phyloP scores from a whole-genome alignment of 2,329 filamentous ascomycete genomes.

The Lachnellula suecica region DNA sequence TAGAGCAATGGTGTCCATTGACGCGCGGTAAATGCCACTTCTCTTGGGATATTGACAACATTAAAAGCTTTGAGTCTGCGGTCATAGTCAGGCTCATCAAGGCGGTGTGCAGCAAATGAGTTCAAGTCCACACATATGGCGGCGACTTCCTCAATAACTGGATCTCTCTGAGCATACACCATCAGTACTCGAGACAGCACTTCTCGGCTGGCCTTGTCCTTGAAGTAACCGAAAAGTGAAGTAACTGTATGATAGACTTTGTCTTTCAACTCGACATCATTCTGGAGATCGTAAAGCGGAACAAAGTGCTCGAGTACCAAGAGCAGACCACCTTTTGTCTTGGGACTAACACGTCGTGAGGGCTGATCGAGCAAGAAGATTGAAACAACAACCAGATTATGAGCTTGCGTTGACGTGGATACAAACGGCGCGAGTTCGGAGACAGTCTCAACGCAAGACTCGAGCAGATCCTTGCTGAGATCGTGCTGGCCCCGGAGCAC shows the following conservation, averaged over 20 bases:
- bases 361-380: conserved; percentile 83
- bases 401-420: conserved; percentile 65
- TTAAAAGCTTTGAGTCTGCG: conserved; percentile 76
- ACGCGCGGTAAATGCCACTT: conserved; percentile 57
- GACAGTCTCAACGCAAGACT: conserved; percentile 75
- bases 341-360: conserved; percentile 77
- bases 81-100: conserved; percentile 89
- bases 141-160: conserved; percentile 61
- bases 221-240: conserved; percentile 87
- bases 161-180: conserved; percentile 66
- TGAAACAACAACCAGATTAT: conserved; percentile 76
- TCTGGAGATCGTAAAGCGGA: conserved; percentile 57
- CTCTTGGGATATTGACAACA: conserved; percentile 63
- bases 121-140: conserved; percentile 77
- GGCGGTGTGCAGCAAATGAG: conserved; percentile 66
- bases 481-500: conserved; percentile 59
- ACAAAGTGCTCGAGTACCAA: conserved; percentile 81
- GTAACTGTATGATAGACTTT: conserved; percentile 73
- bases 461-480: conserved; percentile 71
- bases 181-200: conserved; percentile 71
- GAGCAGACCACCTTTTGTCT: conserved; percentile 78
- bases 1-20: conserved; percentile 89
- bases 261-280: conserved; percentile 56
- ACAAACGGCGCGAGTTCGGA: conserved; percentile 74
- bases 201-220: conserved; percentile 73